Evolutionary conservation across 257 asterid genomes (phyloP).

Genomic region (Solanum medicagineum): DNA sequence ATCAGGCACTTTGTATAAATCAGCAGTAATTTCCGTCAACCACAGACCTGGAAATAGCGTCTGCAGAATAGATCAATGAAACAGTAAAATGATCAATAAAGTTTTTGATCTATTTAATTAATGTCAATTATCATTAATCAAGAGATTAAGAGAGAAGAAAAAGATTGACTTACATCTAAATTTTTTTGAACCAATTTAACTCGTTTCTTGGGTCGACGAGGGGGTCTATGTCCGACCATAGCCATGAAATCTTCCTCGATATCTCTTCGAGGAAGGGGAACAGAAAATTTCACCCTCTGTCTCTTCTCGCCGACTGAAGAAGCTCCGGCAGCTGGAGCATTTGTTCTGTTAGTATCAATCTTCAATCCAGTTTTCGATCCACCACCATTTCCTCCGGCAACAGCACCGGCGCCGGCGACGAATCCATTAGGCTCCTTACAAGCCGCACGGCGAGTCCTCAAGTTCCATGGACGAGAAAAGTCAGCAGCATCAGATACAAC

Average conservation of each 20-base stretch:
- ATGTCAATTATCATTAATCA: neutral
- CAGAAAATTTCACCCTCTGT: slow-evolving; percentile 56
- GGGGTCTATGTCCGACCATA: slow-evolving; percentile 55
- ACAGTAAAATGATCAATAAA: neutral
- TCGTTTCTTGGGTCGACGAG: slow-evolving; percentile 82
- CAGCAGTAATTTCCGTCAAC: slow-evolving; percentile 10
- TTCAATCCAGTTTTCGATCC: neutral
- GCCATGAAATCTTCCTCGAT: slow-evolving; percentile 79
- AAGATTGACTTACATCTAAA: slow-evolving; percentile 45
- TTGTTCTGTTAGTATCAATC: neutral
- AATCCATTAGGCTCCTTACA: slow-evolving; percentile 25
- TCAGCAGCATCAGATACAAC: neutral
- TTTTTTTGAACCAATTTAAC: slow-evolving; percentile 47
- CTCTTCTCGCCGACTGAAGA: slow-evolving; percentile 26
- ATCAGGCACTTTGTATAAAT: slow-evolving; percentile 12
- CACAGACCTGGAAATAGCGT: slow-evolving; percentile 12
- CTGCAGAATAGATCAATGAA: slow-evolving; percentile 1
- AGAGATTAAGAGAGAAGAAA: neutral
- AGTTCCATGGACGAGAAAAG: slow-evolving; percentile 53
- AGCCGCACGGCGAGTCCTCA: slow-evolving; percentile 71
- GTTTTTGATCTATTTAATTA: neutral
- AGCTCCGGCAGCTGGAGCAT: slow-evolving; percentile 1
- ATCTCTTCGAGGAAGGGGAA: slow-evolving; percentile 44
- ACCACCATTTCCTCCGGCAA: neutral
- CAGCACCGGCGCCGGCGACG: neutral